Evolutionary conservation across 352 stramenopile genomes (phyloP).

Genomic region (Phytophthora europaea): DNA sequence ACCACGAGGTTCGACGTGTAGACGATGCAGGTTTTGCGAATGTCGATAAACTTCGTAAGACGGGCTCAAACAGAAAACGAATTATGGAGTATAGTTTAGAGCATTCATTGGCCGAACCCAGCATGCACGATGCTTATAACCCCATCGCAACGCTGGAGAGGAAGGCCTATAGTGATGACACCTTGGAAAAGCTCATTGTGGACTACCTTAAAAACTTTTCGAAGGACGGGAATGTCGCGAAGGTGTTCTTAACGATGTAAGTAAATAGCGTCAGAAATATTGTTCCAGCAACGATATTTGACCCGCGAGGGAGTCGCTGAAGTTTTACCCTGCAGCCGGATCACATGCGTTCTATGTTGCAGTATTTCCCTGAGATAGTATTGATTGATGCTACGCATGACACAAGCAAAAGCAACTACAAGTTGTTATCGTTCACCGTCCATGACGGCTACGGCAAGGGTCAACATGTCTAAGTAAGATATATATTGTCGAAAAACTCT

Average conservation of each 20-base stretch:
- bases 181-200: not conserved
- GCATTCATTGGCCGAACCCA: too few species aligned
- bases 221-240: not conserved
- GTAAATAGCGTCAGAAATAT: not conserved
- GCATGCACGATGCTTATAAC: too few species aligned
- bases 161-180: too few species aligned
- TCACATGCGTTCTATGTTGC: slow-evolving; percentile 17
- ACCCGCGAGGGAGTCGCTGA: not conserved
- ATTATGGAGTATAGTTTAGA: too few species aligned
- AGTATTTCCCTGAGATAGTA: slow-evolving; percentile 18
- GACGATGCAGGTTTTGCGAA: too few species aligned
- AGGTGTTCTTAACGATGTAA: not conserved
- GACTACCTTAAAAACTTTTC: not conserved
- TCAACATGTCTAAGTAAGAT: not conserved
- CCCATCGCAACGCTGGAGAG: too few species aligned
- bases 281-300: not conserved
- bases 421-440: slow-evolving; percentile 7
- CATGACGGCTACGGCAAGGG: slow-evolving; percentile 1
- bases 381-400: slow-evolving; percentile 26
- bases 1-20: too few species aligned
- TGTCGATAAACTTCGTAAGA: too few species aligned
- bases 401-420: slow-evolving; percentile 19
- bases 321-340: slow-evolving; percentile 7
- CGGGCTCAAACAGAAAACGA: not conserved
- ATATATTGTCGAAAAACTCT: not conserved